These are phyloP conservation scores for Marchantia polymorpha DNA, from an alignment of 225 moss, liverwort and hornwort genomes.

Conservation along the genomic window DNA sequence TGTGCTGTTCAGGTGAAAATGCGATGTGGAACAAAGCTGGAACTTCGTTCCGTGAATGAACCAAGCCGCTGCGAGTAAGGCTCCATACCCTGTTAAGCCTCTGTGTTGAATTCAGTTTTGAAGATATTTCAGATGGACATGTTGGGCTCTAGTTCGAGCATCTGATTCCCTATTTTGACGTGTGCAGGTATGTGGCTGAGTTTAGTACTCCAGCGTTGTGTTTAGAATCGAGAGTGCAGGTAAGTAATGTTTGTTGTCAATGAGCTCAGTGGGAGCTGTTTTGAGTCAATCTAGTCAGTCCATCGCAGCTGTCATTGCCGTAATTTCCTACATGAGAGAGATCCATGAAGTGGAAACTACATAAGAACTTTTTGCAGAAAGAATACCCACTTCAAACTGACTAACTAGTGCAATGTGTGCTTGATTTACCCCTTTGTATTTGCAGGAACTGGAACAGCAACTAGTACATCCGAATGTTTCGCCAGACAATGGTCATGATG, in stretches of 20 bases:
- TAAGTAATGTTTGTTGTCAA: constrained; percentile 7
- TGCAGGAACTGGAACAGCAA: constrained; percentile 6
- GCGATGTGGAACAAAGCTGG: constrained; percentile 82
- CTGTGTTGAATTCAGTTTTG: constrained; percentile 11
- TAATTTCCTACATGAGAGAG: too few species aligned
- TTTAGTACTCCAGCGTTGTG: constrained; percentile 83
- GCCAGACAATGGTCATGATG: neutral
- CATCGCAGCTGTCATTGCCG: too few species aligned
- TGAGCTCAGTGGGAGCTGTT: too few species aligned
- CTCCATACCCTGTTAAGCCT: neutral
- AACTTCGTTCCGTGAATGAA: constrained; percentile 84
- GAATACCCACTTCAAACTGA: too few species aligned
- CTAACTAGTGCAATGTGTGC: neutral
- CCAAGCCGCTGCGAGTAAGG: constrained; percentile 97
- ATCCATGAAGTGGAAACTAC: too few species aligned
- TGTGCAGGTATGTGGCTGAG: constrained; percentile 75
- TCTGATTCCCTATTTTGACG: neutral
- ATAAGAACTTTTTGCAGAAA: too few species aligned
- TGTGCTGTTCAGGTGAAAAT: constrained; percentile 63
- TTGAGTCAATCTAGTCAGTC: too few species aligned
- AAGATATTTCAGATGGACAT: neutral
- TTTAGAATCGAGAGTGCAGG: constrained; percentile 80
- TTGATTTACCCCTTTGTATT: neutral
- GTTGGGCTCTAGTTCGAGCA: neutral
- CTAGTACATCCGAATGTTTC: neutral